Evolutionary conservation across 2,329 filamentous ascomycete species (phyloP).

Genomic region (Sordariomycetes sp.): DNA sequence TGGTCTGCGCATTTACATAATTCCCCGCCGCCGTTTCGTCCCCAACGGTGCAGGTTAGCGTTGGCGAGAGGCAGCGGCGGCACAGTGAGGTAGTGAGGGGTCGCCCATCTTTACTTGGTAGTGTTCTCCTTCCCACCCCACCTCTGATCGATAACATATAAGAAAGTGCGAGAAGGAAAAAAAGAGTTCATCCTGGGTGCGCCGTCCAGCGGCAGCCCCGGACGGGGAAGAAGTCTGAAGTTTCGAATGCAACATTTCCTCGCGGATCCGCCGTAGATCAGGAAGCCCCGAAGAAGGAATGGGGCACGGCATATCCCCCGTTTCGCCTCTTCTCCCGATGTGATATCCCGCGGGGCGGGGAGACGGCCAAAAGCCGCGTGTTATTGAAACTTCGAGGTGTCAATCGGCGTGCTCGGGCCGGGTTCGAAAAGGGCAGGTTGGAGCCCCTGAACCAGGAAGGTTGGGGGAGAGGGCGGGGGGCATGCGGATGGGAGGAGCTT

Average conservation of each 20-base stretch:
- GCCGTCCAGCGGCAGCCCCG: not conserved
- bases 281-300: not conserved
- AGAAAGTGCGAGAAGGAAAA: not conserved
- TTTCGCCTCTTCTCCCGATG: not conserved
- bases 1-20: not conserved
- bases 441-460: conserved; percentile 3
- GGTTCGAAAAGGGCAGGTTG: conserved; percentile 1
- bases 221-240: not conserved
- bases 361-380: not conserved
- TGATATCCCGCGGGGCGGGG: not conserved
- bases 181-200: not conserved
- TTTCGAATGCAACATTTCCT: not conserved
- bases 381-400: conserved; percentile 1
- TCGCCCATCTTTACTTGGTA: not conserved
- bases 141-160: not conserved
- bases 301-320: not conserved
- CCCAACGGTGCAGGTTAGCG: not conserved
- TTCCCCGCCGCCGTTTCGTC: not conserved
- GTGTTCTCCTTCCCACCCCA: not conserved
- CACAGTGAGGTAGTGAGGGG: not conserved
- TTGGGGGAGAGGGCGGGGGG: not conserved
- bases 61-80: not conserved
- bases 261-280: not conserved
- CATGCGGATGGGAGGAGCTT: no score
- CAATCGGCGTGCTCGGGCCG: conserved; percentile 4